phyloP scores from a whole-genome alignment of 2,329 filamentous ascomycete genomes.

The Alternaria angustiovoidea region DNA sequence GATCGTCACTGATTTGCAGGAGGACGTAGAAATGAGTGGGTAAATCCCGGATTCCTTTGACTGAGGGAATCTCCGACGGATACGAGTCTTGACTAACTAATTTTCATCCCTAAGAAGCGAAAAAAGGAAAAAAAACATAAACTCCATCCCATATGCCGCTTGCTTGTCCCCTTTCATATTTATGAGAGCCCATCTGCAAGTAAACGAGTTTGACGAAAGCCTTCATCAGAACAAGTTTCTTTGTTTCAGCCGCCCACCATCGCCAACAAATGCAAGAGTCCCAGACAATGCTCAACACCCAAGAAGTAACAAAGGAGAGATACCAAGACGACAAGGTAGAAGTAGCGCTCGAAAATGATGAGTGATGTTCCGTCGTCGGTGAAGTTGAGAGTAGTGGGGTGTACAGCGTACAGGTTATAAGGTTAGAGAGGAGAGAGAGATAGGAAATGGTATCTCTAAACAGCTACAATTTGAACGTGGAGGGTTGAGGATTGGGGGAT shows the following conservation, averaged over 20 bases:
- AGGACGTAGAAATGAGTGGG: conserved; percentile 41
- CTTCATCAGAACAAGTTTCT: conserved; percentile 28
- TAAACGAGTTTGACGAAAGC: conserved; percentile 19
- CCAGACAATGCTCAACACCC: conserved; percentile 24
- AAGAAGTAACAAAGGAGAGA: conserved; percentile 46
- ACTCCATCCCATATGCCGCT: conserved; percentile 35
- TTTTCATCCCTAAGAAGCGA: conserved; percentile 48
- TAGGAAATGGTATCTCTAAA: conserved; percentile 52
- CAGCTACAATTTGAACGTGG: conserved; percentile 42
- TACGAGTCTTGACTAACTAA: conserved; percentile 54
- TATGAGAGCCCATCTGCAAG: conserved; percentile 11
- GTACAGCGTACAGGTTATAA: conserved; percentile 27
- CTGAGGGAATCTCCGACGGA: conserved; percentile 40
- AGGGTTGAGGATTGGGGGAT: conserved; percentile 20
- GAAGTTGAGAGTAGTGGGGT: conserved; percentile 24
- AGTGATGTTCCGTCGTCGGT: conserved; percentile 22
- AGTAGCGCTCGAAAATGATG: conserved; percentile 15
- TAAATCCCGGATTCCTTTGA: conserved; percentile 46
- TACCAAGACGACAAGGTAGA: conserved; percentile 39
- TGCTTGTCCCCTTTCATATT: conserved; percentile 22
- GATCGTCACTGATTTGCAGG: conserved; percentile 5
- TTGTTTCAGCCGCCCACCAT: conserved; percentile 27
- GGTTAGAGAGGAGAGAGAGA: conserved; percentile 33
- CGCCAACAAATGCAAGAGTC: conserved; percentile 24
- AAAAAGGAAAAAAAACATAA: conserved; percentile 17